Base-by-base conservation (phyloP, 352 stramenopile genomes). In the Phytophthora ramorum region DNA sequence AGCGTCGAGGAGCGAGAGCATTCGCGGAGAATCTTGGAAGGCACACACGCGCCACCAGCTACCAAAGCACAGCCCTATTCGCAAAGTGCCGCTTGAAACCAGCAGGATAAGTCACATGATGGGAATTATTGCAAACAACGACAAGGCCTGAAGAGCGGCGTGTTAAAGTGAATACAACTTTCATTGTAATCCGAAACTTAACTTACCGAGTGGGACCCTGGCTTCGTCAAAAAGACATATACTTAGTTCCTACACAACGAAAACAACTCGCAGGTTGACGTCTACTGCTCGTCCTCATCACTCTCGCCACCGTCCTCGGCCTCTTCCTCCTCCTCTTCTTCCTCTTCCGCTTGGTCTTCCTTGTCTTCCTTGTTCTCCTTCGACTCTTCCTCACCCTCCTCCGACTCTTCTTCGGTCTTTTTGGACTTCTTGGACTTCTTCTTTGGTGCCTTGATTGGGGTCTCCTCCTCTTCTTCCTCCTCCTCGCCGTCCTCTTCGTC, bases 211-310 rank as follows among this genome's bases (percentile, higher is more conserved):
- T 34, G 12, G 4, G 14, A 20, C n/a, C n/a, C 22, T 20, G 13
- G 6, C 19, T 28, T 47, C 38, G 41, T 49, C 34, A 54, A 67
- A 22, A 56, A 48, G 6, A 62, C 19, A 48, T 43, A 7, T 17
- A 43, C 48, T 44, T 71, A 71, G 34, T 62, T 62, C 30, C 47
- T 60, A 63, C 61, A 64, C 45, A 58, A 32, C 40, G 53, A 53
- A 59, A 49, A 56, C 59, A 61, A 26, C 16, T 7, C 6, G 5
- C 4, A 20, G 7, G 8, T 34, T 34, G 30, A 41, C 14, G 20
- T 51, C 22, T 71, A 57, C 10, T 53, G 41, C 28, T 38, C 43
- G 8, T 66, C 37, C 13, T 58, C 44, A 3, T 58, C 47, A 22
- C 62, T 59, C 9, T 66, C 26, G 4, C 58, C 35, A 22, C 41